Conservation (phyloP, 352 stramenopile genomes). For the Thalassiosira tumida region DNA sequence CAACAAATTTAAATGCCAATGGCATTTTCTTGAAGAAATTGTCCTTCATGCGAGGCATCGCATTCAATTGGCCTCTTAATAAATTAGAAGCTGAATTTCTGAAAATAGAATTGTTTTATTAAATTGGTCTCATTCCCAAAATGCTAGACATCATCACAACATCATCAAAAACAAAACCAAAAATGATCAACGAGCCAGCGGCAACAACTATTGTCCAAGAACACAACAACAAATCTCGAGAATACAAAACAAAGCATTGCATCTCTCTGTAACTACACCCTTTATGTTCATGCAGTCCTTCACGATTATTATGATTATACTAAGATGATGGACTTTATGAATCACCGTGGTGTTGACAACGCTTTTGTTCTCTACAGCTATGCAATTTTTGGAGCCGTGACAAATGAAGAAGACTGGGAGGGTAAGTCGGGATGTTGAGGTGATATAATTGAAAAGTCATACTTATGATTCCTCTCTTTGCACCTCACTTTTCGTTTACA, state of each 20-base stretch:
- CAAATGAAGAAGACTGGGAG: constrained; percentile 83
- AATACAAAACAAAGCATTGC: constrained; percentile 82
- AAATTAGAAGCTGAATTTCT: too few relatives aligned
- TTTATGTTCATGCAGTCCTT: constrained; percentile 85
- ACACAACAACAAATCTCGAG: constrained; percentile 78
- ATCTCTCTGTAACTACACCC: constrained; percentile 85
- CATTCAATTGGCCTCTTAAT: too few relatives aligned
- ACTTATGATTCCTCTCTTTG: neutral
- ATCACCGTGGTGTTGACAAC: constrained; percentile 84
- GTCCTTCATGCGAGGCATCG: too few relatives aligned
- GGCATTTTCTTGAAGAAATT: too few relatives aligned
- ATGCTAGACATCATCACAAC: too few relatives aligned
- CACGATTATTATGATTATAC: constrained; percentile 83
- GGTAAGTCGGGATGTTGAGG: neutral
- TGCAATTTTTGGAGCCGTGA: constrained; percentile 84
- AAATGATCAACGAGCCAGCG: too few relatives aligned
- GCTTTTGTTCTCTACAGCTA: constrained; percentile 86
- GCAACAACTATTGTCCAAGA: too few relatives aligned
- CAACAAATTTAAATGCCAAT: too few relatives aligned
- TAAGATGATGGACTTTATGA: constrained; percentile 83
- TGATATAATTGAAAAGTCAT: neutral
- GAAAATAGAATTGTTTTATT: too few relatives aligned
- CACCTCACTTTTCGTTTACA: neutral
- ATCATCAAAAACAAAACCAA: too few relatives aligned
- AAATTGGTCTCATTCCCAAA: too few relatives aligned